A percentile compares a stretch with the other conserved stretches of the same genome.
Conservation (phyloP, 495 filamentous ascomycete genomes). For the Talaromyces ruber region DNA sequence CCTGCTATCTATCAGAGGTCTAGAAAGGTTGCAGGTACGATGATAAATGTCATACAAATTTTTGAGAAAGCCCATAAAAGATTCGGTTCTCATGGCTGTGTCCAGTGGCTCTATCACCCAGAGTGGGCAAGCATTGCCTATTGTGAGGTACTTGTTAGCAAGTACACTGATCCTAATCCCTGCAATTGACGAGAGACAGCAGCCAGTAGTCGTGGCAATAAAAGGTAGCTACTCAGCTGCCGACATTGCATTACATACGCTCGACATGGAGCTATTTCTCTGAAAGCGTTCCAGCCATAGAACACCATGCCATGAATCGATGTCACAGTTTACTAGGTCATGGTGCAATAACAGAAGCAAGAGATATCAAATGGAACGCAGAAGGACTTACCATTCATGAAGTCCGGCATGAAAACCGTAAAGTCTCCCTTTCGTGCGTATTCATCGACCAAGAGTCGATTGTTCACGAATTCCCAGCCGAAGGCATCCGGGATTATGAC, state of each 20-base stretch:
- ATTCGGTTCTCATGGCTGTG: background rate
- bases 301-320: no score
- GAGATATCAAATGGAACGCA: background rate
- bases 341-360: background rate
- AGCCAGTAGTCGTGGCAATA: background rate
- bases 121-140: background rate
- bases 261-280: no score
- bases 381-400: conserved; percentile 43
- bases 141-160: background rate
- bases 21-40: background rate
- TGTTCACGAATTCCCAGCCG: conserved; percentile 49
- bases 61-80: background rate
- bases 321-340: no score
- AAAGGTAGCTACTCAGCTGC: background rate
- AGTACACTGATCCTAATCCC: background rate
- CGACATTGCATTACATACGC: background rate
- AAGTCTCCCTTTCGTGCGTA: conserved; percentile 40
- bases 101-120: background rate
- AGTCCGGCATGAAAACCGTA: conserved; percentile 49
- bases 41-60: background rate
- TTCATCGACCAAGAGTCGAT: conserved; percentile 41
- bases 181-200: background rate
- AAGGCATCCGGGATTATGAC: conserved; percentile 50
- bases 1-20: conserved; percentile 5
- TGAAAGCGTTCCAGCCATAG: no score